Conservation (phyloP, 257 asterid species). For the Anisodus acutangulus region DNA sequence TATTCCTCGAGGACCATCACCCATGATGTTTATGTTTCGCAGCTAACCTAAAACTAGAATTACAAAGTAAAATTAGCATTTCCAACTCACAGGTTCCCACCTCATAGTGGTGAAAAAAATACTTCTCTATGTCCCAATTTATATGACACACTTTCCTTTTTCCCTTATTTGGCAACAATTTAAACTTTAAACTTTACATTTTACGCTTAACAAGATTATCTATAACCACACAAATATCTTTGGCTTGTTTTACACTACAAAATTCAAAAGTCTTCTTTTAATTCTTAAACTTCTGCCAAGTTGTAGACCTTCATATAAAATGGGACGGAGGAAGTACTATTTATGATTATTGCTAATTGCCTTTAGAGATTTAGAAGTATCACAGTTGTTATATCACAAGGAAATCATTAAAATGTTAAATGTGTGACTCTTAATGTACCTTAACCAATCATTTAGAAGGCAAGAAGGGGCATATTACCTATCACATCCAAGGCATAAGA, state of each 20-base stretch:
- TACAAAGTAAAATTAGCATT: neutral
- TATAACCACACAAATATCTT: too few relatives aligned
- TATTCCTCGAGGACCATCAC: constrained; percentile 85
- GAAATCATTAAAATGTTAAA: neutral
- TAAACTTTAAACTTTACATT: too few relatives aligned
- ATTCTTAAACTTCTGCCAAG: too few relatives aligned
- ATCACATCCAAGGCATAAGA: neutral
- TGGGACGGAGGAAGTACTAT: neutral
- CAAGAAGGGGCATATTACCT: neutral
- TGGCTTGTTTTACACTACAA: too few relatives aligned
- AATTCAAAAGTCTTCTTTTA: too few relatives aligned
- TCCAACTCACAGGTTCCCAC: constrained; percentile 8
- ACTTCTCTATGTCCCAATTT: too few relatives aligned
- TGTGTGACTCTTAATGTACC: neutral
- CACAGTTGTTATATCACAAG: neutral
- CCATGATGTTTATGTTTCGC: constrained; percentile 53
- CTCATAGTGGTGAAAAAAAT: neutral
- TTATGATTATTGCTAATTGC: neutral
- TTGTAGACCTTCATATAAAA: too few relatives aligned
- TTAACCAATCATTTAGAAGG: neutral
- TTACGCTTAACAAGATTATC: too few relatives aligned
- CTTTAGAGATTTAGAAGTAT: neutral
- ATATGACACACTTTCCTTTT: too few relatives aligned
- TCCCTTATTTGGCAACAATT: too few relatives aligned
- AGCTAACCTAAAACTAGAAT: neutral